These are phyloP conservation scores for Chalciporus pseudorubinellus DNA, from an alignment of 768 basidiomycete species.

Conservation along the genomic window DNA sequence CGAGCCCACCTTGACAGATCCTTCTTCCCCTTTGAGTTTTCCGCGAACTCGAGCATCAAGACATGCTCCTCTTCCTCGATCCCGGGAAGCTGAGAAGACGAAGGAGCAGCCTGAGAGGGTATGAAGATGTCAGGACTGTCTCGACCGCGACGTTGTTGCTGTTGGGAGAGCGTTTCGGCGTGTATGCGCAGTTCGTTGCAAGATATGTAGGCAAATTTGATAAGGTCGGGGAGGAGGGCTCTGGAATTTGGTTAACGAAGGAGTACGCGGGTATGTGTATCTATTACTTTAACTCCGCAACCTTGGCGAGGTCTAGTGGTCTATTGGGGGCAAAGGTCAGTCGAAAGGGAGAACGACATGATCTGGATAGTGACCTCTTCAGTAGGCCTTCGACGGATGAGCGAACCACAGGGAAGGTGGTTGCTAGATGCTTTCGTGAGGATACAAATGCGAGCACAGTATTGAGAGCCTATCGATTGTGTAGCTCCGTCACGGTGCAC, in stretches of 20 bases:
- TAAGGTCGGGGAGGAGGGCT: conserved; percentile 75
- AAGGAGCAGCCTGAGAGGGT: conserved; percentile 9
- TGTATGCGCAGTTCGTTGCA: conserved; percentile 58
- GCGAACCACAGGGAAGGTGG: conserved; percentile 72
- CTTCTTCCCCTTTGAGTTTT: conserved; percentile 38
- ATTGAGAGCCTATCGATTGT: conserved; percentile 64
- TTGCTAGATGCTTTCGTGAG: conserved; percentile 74
- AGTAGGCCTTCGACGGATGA: conserved; percentile 79
- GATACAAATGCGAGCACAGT: conserved; percentile 87
- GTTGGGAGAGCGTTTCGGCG: conserved; percentile 29
- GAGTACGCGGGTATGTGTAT: neutral
- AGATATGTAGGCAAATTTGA: conserved; percentile 82
- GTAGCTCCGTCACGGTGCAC: neutral
- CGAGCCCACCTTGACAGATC: conserved; percentile 26
- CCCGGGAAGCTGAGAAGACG: conserved; percentile 27
- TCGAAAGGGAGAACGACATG: neutral
- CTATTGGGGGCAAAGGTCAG: conserved; percentile 37
- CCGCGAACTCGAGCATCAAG: conserved; percentile 49
- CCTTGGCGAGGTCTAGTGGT: conserved; percentile 70
- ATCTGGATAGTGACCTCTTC: conserved; percentile 51
- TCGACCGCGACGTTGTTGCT: conserved; percentile 24
- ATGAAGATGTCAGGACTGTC: conserved; percentile 43
- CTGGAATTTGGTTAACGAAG: conserved; percentile 34
- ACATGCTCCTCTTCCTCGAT: conserved; percentile 45
- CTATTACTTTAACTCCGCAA: conserved; percentile 79